These are phyloP conservation scores for Boletus sp. DNA, from an alignment of 768 basidiomycete genomes.

Conservation along the genomic window DNA sequence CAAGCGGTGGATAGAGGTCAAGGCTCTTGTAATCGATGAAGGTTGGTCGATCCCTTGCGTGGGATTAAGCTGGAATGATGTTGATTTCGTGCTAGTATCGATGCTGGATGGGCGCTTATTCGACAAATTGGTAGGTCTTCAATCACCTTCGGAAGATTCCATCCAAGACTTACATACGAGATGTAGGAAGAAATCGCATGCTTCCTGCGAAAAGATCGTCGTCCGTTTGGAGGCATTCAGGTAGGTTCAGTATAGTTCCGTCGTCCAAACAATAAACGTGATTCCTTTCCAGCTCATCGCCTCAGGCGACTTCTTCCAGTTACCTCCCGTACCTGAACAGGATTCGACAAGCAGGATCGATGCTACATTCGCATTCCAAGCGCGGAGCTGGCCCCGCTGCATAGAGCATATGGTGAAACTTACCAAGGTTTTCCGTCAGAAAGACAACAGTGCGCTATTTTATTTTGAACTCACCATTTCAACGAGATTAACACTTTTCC, in stretches of 20 bases:
- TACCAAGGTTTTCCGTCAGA: conserved; percentile 72
- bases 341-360: conserved; percentile 50
- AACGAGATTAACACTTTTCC: background rate
- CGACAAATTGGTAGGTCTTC: conserved; percentile 60
- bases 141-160: conserved; percentile 31
- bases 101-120: conserved; percentile 73
- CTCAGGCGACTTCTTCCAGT: conserved; percentile 79
- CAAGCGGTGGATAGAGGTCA: conserved; percentile 50
- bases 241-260: conserved; percentile 24
- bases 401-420: conserved; percentile 47
- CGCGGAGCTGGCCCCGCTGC: conserved; percentile 55
- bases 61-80: background rate
- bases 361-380: conserved; percentile 65
- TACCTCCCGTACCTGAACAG: conserved; percentile 64
- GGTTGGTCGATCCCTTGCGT: conserved; percentile 37
- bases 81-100: conserved; percentile 47
- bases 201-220: conserved; percentile 38
- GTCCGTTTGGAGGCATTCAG: conserved; percentile 72
- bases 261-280: conserved; percentile 1
- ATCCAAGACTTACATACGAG: background rate
- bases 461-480: background rate
- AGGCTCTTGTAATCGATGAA: conserved; percentile 71
- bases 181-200: conserved; percentile 39
- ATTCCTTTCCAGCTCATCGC: conserved; percentile 54
- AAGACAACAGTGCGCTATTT: conserved; percentile 44